Evolutionary conservation across 768 basidiomycete species (phyloP).

Genomic region (Sporobolomyces phaffii): DNA sequence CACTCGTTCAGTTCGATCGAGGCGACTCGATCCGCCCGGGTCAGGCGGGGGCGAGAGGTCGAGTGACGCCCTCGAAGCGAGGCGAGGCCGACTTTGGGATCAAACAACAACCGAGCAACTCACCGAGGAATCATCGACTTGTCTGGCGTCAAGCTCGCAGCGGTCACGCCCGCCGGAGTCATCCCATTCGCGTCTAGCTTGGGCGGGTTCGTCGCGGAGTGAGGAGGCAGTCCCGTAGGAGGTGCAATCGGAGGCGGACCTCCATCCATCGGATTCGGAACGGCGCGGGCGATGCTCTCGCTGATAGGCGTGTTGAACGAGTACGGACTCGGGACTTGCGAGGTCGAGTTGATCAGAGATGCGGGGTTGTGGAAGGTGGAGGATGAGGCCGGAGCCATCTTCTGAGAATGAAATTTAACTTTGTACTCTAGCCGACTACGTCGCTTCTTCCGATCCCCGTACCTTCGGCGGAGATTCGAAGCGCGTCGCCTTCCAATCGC

Average conservation of each 20-base stretch:
- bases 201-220: constrained; percentile 6
- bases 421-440: too few relatives aligned
- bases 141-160: constrained; percentile 49
- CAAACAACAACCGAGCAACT: background rate
- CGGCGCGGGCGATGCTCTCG: too few relatives aligned
- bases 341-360: too few relatives aligned
- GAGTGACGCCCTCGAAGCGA: background rate
- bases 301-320: too few relatives aligned
- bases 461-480: too few relatives aligned
- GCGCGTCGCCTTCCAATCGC: too few relatives aligned
- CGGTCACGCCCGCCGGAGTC: constrained; percentile 39
- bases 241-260: background rate
- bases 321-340: too few relatives aligned
- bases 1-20: background rate
- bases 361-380: too few relatives aligned
- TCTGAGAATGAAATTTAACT: too few relatives aligned
- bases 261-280: background rate
- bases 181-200: constrained; percentile 16
- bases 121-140: constrained; percentile 55
- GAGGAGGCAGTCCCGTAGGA: constrained; percentile 4
- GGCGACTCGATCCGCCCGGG: too few relatives aligned
- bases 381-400: too few relatives aligned
- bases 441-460: too few relatives aligned
- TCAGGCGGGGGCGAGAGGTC: background rate
- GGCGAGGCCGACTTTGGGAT: background rate